Evolutionary conservation across 2,329 filamentous ascomycete species (phyloP).

Genomic region (Diplodia seriata): DNA sequence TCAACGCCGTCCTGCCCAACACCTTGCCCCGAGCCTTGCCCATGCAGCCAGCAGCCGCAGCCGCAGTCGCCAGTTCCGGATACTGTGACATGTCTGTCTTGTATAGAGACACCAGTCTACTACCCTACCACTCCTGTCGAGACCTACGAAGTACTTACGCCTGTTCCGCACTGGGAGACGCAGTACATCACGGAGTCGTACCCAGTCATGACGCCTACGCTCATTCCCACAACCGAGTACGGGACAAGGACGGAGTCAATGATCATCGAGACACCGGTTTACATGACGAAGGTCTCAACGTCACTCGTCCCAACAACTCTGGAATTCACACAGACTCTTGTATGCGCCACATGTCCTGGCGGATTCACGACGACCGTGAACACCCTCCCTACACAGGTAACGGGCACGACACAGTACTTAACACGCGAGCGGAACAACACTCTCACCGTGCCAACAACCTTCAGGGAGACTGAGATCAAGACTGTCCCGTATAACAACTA

Average conservation of each 20-base stretch:
- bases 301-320: not conserved
- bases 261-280: not conserved
- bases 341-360: not conserved
- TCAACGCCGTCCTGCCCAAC: not conserved
- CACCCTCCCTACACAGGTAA: not conserved
- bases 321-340: constrained; percentile 2
- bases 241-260: not conserved
- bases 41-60: not conserved
- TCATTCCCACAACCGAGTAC: not conserved
- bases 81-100: constrained; percentile 5
- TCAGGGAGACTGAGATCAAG: constrained; percentile 4
- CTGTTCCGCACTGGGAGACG: not conserved
- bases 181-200: not conserved
- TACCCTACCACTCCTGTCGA: not conserved
- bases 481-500: constrained; percentile 4
- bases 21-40: constrained; percentile 2
- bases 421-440: constrained; percentile 5
- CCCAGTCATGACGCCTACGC: not conserved
- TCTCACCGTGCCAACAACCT: not conserved
- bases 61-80: not conserved
- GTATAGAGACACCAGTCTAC: not conserved
- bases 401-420: not conserved
- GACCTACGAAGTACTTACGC: not conserved
- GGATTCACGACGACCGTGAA: not conserved
- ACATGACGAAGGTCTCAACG: not conserved